Percentiles rank a stretch among this genome's conserved stretches.
Evolutionary conservation across 805 yeast species (phyloP).

Genomic region (Wickerhamomyces sydowiorum): DNA sequence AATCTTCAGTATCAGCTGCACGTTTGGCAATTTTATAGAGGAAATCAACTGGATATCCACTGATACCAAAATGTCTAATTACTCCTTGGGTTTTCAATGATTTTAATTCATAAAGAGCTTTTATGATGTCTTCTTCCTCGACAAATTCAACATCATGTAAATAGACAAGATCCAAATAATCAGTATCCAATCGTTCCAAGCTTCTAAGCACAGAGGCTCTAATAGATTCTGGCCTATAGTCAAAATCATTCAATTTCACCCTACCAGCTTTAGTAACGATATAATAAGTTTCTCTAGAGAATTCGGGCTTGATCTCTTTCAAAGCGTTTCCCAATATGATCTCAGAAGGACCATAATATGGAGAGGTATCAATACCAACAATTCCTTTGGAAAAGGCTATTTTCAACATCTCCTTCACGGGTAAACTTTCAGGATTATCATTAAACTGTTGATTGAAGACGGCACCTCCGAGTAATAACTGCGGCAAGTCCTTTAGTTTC

Average conservation of each 20-base stretch:
- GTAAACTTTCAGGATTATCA: constrained; percentile 55
- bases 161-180: constrained; percentile 74
- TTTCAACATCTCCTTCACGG: constrained; percentile 50
- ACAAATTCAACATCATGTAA: constrained; percentile 89
- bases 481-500: constrained; percentile 35
- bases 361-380: constrained; percentile 83
- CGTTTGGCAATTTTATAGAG: constrained; percentile 45
- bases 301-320: constrained; percentile 27
- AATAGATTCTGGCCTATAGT: constrained; percentile 60
- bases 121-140: constrained; percentile 43
- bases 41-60: constrained; percentile 82
- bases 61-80: constrained; percentile 63
- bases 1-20: constrained; percentile 29
- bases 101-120: constrained; percentile 58
- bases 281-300: constrained; percentile 56
- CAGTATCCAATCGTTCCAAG: constrained; percentile 55
- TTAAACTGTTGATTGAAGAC: constrained; percentile 79
- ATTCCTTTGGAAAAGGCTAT: constrained; percentile 64
- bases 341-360: constrained; percentile 91
- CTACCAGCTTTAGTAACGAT: constrained; percentile 89
- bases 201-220: constrained; percentile 62
- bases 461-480: constrained; percentile 81
- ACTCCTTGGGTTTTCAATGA: constrained; percentile 58
- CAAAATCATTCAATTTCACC: constrained; percentile 59
- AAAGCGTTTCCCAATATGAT: constrained; percentile 65